A percentile compares a stretch with the other conserved stretches of the same genome.
These are phyloP conservation scores for Diophrys appendiculata DNA, from an alignment of 73 alveolate species.

Conservation along the genomic window DNA sequence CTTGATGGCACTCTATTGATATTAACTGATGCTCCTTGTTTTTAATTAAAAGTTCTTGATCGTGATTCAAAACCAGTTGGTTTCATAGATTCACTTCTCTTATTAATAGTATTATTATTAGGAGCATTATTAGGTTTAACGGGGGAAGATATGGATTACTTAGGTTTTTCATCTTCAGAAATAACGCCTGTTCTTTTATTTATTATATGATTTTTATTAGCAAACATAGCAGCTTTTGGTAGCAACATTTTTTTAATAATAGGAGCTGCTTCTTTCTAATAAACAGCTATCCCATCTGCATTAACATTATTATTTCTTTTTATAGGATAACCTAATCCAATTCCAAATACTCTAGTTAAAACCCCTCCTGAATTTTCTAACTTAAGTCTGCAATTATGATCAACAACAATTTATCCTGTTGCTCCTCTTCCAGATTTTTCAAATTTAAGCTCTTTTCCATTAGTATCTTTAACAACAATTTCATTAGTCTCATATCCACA, in stretches of 20 bases:
- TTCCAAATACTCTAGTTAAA: constrained; percentile 39
- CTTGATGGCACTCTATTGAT: no score
- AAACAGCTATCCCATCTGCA: constrained; percentile 2
- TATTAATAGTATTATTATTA: no score
- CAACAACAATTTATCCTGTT: neutral
- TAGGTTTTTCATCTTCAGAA: no score
- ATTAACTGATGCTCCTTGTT: no score
- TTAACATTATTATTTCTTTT: constrained; percentile 1
- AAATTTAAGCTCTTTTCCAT: constrained; percentile 27
- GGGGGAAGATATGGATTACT: no score
- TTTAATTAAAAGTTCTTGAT: no score
- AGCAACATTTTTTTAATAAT: neutral
- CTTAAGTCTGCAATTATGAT: neutral
- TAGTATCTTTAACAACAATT: constrained; percentile 32
- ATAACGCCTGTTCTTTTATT: neutral
- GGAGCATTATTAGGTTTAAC: no score
- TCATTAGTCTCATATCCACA: constrained; percentile 57
- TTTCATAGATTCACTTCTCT: no score
- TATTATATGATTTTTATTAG: neutral
- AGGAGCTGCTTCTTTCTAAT: neutral
- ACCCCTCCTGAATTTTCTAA: neutral
- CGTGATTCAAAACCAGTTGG: no score
- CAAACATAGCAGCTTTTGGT: neutral
- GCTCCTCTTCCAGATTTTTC: neutral
- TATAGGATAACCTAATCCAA: constrained; percentile 49